These are phyloP conservation scores for Botrytis galanthina DNA, from an alignment of 2,329 filamentous ascomycete genomes.

Conservation along the genomic window DNA sequence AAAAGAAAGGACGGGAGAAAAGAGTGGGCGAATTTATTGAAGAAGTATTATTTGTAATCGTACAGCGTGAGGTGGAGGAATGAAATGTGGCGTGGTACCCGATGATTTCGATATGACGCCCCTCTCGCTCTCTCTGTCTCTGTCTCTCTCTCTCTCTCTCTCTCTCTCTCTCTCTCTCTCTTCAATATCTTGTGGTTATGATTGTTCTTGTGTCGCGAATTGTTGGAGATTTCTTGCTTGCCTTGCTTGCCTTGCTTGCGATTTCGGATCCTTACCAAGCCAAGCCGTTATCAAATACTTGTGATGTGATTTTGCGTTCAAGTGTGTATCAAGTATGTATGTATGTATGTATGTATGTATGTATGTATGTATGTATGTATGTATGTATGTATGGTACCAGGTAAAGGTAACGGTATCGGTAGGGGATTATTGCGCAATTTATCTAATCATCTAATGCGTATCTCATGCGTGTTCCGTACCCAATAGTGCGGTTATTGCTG, in stretches of 20 bases:
- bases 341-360: no score
- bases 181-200: not conserved
- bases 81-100: not conserved
- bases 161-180: no score
- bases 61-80: not conserved
- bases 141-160: no score
- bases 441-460: not conserved
- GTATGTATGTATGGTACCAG: no score
- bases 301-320: not conserved
- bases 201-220: not conserved
- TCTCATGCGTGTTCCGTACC: not conserved
- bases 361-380: no score
- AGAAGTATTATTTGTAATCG: not conserved
- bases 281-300: not conserved
- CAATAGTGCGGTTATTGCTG: not conserved
- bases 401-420: not conserved
- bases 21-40: not conserved
- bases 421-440: not conserved
- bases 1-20: not conserved
- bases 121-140: not conserved
- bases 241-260: not conserved
- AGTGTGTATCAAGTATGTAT: no score
- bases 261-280: slow-evolving; percentile 10
- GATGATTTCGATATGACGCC: not conserved
- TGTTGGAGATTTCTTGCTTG: not conserved